phyloP scores from a whole-genome alignment of 805 yeast species.

The Candida morakotiae region DNA sequence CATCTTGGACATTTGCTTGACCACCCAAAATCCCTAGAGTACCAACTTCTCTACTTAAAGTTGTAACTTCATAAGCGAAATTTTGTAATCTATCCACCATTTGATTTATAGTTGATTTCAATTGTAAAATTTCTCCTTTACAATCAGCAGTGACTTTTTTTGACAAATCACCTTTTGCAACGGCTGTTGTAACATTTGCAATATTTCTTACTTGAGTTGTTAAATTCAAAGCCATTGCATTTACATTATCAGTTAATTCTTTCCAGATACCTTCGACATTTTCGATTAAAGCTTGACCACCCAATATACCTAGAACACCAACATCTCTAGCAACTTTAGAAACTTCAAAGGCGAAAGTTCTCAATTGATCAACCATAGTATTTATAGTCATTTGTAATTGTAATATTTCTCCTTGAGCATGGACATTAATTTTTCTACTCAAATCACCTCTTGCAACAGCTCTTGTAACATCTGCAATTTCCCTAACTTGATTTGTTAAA shows the following conservation, averaged over 20 bases:
- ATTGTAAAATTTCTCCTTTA: slow-evolving; percentile 54
- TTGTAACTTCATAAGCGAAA: slow-evolving; percentile 44
- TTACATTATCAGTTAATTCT: slow-evolving; percentile 80
- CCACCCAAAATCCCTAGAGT: slow-evolving; percentile 46
- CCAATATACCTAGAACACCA: slow-evolving; percentile 84
- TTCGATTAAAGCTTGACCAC: slow-evolving; percentile 81
- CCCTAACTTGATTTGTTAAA: slow-evolving; percentile 66
- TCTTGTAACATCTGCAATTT: slow-evolving; percentile 83
- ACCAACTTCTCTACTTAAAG: slow-evolving; percentile 45
- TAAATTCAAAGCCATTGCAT: slow-evolving; percentile 84
- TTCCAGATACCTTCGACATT: slow-evolving; percentile 87
- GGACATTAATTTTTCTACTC: slow-evolving; percentile 78
- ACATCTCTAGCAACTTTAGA: slow-evolving; percentile 85
- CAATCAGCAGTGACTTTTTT: slow-evolving; percentile 85
- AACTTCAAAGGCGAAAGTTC: slow-evolving; percentile 82
- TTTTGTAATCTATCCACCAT: slow-evolving; percentile 50
- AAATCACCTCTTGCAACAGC: slow-evolving; percentile 88
- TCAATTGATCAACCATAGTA: slow-evolving; percentile 82
- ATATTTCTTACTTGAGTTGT: slow-evolving; percentile 87
- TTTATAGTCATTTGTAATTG: slow-evolving; percentile 84
- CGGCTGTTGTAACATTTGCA: slow-evolving; percentile 85
- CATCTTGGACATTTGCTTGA: slow-evolving; percentile 49
- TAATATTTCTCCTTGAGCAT: slow-evolving; percentile 86
- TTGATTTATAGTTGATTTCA: slow-evolving; percentile 45
- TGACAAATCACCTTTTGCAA: slow-evolving; percentile 76